A percentile compares a stretch with the other conserved stretches of the same genome.
Conservation (phyloP, 208 protist genomes). For the Crithidia expoeki region DNA sequence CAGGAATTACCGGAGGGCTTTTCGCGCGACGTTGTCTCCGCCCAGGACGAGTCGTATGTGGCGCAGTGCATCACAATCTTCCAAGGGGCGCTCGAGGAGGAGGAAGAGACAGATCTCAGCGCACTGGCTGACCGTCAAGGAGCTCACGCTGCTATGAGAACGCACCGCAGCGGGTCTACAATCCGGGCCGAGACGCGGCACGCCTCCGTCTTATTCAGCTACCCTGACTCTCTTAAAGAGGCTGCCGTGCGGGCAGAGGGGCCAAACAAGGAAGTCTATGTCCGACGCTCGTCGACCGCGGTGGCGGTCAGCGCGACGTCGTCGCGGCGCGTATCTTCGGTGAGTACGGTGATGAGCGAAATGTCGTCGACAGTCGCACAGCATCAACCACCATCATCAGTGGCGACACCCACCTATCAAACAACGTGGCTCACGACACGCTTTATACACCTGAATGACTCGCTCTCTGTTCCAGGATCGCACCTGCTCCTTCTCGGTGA, state of each 20-base stretch:
- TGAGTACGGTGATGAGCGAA: constrained; percentile 2
- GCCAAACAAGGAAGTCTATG: constrained; percentile 13
- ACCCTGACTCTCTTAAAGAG: constrained; percentile 26
- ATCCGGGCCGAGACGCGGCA: constrained; percentile 18
- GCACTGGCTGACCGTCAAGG: constrained; percentile 7
- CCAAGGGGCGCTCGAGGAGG: constrained; percentile 20
- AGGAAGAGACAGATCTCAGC: constrained; percentile 34
- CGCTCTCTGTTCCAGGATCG: constrained; percentile 35
- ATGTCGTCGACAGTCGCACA: constrained; percentile 3
- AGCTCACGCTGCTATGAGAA: background rate
- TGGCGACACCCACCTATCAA: constrained; percentile 45
- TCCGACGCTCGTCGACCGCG: constrained; percentile 13
- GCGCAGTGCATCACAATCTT: constrained; percentile 54
- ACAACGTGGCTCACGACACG: constrained; percentile 62
- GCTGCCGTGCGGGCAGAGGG: constrained; percentile 25
- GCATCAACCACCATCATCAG: background rate
- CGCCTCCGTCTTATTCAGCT: constrained; percentile 24
- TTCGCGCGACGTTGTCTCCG: constrained; percentile 21
- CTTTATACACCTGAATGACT: constrained; percentile 24
- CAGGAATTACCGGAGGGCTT: constrained; percentile 15
- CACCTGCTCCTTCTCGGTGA: constrained; percentile 60
- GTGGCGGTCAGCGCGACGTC: constrained; percentile 12
- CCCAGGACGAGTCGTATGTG: constrained; percentile 37
- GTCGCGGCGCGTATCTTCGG: constrained; percentile 16
- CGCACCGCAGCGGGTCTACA: background rate